Conservation (phyloP, 1,284 basidiomycete genomes). For the Microstroma glucosiphilum region DNA sequence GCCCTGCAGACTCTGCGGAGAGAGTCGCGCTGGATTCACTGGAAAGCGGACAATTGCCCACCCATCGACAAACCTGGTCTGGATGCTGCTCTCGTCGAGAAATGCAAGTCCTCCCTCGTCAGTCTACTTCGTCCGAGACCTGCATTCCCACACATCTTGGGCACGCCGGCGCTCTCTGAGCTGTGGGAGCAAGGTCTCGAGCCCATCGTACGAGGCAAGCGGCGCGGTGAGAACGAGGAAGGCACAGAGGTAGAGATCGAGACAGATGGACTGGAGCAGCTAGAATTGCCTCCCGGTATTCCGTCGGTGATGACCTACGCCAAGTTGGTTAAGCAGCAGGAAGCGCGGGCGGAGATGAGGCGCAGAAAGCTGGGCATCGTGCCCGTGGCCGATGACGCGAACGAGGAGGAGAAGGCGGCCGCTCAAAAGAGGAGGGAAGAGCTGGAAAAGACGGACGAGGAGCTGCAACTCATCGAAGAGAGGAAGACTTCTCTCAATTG, state of each 20-base stretch:
- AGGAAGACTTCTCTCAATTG: constrained; percentile 2
- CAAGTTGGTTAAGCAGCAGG: constrained; percentile 27
- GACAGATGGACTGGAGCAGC: constrained; percentile 43
- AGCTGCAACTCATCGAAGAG: neutral
- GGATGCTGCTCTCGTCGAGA: constrained; percentile 21
- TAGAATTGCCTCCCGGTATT: constrained; percentile 30
- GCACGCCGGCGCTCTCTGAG: constrained; percentile 41
- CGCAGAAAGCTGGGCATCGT: constrained; percentile 24
- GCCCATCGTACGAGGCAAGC: constrained; percentile 21
- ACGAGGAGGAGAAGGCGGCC: constrained; percentile 18
- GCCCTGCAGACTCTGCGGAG: constrained; percentile 32
- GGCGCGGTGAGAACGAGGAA: constrained; percentile 30
- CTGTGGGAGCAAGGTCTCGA: constrained; percentile 44
- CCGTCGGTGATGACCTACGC: constrained; percentile 34
- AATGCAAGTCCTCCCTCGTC: constrained; percentile 21
- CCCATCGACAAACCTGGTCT: constrained; percentile 37
- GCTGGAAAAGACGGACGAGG: constrained; percentile 3
- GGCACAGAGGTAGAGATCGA: constrained; percentile 29
- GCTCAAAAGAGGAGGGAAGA: neutral
- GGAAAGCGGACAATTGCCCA: constrained; percentile 44
- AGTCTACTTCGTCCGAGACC: constrained; percentile 15
- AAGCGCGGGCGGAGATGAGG: constrained; percentile 31
- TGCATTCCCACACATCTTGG: constrained; percentile 21
- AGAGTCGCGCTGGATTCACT: constrained; percentile 41
- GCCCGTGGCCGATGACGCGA: constrained; percentile 15